These are phyloP conservation scores for Triglochin maritima DNA, from an alignment of 106 monocot genomes.

Conservation along the genomic window DNA sequence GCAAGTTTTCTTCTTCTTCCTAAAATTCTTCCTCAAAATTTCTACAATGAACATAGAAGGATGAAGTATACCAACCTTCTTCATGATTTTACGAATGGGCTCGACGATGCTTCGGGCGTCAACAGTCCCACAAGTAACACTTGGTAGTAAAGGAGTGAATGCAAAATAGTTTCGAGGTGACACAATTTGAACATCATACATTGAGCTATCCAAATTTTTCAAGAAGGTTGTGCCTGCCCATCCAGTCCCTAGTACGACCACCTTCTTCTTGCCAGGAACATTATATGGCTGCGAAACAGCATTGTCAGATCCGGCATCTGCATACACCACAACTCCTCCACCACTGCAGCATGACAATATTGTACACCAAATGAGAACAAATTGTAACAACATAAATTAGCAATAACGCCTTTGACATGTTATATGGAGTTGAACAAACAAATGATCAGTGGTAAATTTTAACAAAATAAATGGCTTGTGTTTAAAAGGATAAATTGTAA, in stretches of 20 bases:
- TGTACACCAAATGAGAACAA: background rate
- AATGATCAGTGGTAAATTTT: background rate
- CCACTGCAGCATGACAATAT: constrained; percentile 20
- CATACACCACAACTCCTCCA: constrained; percentile 65
- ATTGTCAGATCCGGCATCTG: constrained; percentile 39
- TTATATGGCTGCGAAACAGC: constrained; percentile 12
- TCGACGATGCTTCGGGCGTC: constrained; percentile 68
- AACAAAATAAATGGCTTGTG: background rate
- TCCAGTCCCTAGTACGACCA: constrained; percentile 72
- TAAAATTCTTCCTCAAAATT: too few species aligned
- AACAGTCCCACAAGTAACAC: constrained; percentile 74
- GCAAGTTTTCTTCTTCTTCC: too few species aligned
- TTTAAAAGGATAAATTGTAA: background rate
- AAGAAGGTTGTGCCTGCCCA: constrained; percentile 73
- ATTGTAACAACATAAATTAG: background rate
- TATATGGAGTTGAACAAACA: background rate
- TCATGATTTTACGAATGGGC: constrained; percentile 51
- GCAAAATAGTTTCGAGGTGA: constrained; percentile 82
- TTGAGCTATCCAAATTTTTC: constrained; percentile 40
- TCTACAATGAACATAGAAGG: background rate
- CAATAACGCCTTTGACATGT: background rate
- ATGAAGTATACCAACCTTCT: constrained; percentile 23
- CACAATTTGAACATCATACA: constrained; percentile 60
- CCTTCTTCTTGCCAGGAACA: constrained; percentile 37
- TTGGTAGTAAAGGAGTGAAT: constrained; percentile 71